Conservation (phyloP, 768 basidiomycete species). For the Amanita phalloides region DNA sequence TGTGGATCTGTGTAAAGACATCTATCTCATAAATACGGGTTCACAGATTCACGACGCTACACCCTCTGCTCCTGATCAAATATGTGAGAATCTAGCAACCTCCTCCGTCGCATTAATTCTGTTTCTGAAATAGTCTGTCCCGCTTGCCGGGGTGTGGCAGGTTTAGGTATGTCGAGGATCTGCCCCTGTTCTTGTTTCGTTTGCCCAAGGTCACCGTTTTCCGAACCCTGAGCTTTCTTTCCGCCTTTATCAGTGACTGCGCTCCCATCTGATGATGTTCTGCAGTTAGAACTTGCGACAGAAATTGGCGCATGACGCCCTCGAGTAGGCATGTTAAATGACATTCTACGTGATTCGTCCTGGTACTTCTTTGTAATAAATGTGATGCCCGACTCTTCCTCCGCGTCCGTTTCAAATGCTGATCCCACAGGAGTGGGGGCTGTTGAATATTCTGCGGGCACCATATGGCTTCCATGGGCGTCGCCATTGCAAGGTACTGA, state of each 20-base stretch:
- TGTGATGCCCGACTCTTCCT: constrained; percentile 6
- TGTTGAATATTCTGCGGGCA: neutral
- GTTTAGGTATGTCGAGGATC: constrained; percentile 10
- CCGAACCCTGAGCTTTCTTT: neutral
- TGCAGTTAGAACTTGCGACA: constrained; percentile 5
- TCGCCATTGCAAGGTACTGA: neutral
- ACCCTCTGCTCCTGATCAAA: constrained; percentile 25
- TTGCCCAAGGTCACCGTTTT: neutral
- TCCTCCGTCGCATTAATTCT: constrained; percentile 68
- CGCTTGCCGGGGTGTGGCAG: constrained; percentile 27
- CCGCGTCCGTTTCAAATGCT: neutral
- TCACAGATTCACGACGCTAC: neutral
- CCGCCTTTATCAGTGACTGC: neutral
- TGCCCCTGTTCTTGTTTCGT: neutral
- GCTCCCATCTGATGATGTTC: constrained; percentile 5
- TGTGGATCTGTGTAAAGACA: constrained; percentile 2
- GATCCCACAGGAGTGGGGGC: neutral
- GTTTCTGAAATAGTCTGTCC: constrained; percentile 69
- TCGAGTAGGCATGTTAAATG: neutral
- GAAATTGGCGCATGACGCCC: neutral
- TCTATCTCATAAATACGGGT: neutral
- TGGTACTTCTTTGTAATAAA: constrained; percentile 4
- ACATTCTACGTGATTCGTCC: constrained; percentile 1
- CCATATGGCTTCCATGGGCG: too few relatives aligned
- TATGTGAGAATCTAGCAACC: constrained; percentile 68